Percentiles rank a stretch among this genome's conserved stretches.
These are phyloP conservation scores for Xanthoparmelia taractica DNA, from an alignment of 495 filamentous ascomycete species.

Conservation along the genomic window DNA sequence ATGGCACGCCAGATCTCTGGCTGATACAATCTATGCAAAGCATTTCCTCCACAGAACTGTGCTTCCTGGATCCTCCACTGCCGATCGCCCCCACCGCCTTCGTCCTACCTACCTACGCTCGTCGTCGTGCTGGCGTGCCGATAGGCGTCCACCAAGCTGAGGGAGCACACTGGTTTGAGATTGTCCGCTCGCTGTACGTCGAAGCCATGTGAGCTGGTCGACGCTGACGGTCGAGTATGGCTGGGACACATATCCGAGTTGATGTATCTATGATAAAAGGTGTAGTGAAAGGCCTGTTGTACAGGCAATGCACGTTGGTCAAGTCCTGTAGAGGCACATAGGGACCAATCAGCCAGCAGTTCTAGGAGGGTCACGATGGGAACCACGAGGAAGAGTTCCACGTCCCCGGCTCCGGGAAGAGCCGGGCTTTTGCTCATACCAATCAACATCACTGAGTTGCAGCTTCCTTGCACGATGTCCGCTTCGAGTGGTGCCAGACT, in stretches of 20 bases:
- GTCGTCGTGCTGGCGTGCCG: background rate
- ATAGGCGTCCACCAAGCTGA: background rate
- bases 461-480: conserved; percentile 83
- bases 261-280: background rate
- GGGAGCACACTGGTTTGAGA: background rate
- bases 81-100: background rate
- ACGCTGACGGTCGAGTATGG: background rate
- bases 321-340: conserved; percentile 22
- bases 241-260: background rate
- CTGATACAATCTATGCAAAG: background rate
- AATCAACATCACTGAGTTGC: conserved; percentile 94
- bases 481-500: conserved; percentile 59
- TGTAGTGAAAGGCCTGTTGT: background rate
- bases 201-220: background rate
- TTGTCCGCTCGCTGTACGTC: background rate
- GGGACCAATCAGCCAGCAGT: conserved; percentile 20
- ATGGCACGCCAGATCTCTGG: conserved; percentile 5
- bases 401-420: conserved; percentile 16
- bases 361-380: conserved; percentile 8
- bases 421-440: conserved; percentile 50
- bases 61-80: background rate
- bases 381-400: conserved; percentile 6
- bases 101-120: background rate
- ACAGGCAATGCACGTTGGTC: conserved; percentile 8
- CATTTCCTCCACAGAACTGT: background rate